A percentile compares a stretch with the other conserved stretches of the same genome.
phyloP scores from a whole-genome alignment of 306 rosid genomes.

The Sicyos baderoa region DNA sequence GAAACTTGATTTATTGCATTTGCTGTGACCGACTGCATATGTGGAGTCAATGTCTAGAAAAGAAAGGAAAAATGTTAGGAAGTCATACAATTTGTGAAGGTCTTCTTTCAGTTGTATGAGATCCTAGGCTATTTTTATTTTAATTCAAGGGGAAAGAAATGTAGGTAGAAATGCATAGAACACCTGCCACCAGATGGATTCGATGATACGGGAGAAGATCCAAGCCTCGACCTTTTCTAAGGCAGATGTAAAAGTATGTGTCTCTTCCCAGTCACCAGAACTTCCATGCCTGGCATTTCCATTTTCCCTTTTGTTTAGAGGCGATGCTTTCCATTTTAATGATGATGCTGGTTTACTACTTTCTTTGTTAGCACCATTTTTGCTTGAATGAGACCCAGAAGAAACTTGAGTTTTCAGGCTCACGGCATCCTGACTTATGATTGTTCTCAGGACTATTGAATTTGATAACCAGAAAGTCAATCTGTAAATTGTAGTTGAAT shows the following conservation, averaged over 20 bases:
- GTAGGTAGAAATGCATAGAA: constrained; percentile 11
- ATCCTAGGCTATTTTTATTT: constrained; percentile 8
- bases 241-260: constrained; percentile 45
- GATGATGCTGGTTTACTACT: constrained; percentile 35
- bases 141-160: neutral
- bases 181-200: constrained; percentile 99
- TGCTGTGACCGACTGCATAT: constrained; percentile 63
- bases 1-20: constrained; percentile 28
- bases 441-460: constrained; percentile 65
- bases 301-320: constrained; percentile 42
- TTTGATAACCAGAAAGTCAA: constrained; percentile 89
- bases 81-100: constrained; percentile 7
- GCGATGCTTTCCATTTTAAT: constrained; percentile 54
- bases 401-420: constrained; percentile 27
- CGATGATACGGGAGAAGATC: constrained; percentile 90
- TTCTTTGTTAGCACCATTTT: constrained; percentile 41
- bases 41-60: constrained; percentile 79
- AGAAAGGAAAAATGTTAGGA: constrained; percentile 23
- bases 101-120: constrained; percentile 2
- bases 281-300: constrained; percentile 29
- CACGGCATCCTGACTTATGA: constrained; percentile 46
- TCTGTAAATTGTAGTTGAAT: constrained; percentile 40
- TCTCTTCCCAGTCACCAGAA: constrained; percentile 54
- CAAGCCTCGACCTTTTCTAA: constrained; percentile 82
- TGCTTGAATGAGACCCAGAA: constrained; percentile 33